Base-by-base conservation (phyloP, 2,329 filamentous ascomycete species). In the Beauveria sp. region DNA sequence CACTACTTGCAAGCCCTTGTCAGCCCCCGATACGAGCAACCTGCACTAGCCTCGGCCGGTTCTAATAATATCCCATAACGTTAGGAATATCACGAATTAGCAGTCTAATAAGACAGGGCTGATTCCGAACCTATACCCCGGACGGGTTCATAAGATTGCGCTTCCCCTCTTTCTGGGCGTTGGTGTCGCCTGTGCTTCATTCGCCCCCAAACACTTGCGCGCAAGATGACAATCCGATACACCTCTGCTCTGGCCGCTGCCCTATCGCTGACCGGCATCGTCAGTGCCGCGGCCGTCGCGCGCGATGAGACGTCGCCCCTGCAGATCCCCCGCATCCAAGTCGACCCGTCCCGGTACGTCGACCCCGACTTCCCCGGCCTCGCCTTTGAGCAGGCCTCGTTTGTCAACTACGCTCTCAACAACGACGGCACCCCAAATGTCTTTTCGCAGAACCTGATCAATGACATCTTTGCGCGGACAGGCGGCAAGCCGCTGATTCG, bases 381-480 rank as follows among this genome's bases (percentile, higher is more conserved):
- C n/a, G n/a, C 58, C 6, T 60, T 60, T 49, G 58, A 60, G 5
- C 50, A 53, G 30, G 58, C 58, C 3, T 60, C 58, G 10, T 60
- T 60, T 40, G 30, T 54, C 42, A 49, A 47, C 58, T 60, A 60
- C 30, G 58, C 58, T 10, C 8, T 40, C 50, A 42, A 72, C 47
- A 67, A 69, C 55, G 63, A 68, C 24, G 70, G 71, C 34, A 69
- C 68, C n/a, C 34, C 64, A 18, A 75, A 75, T 38, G 55, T 57
- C 10, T 75, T 75, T 64, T 73, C 71, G 1, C 53, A 64, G 16
- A 75, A 75, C 56, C 67, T 75, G 34, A 71, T 75, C 47, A 61
- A 70, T 18, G 66, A 65, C 20, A 67, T 75, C 53, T 73, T 71
- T 50, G 69, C 68, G 7, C 69, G 73, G 28, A 75, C 72, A 0